Base-by-base conservation (phyloP, 306 rosid genomes). In the Dryas drummondii region DNA sequence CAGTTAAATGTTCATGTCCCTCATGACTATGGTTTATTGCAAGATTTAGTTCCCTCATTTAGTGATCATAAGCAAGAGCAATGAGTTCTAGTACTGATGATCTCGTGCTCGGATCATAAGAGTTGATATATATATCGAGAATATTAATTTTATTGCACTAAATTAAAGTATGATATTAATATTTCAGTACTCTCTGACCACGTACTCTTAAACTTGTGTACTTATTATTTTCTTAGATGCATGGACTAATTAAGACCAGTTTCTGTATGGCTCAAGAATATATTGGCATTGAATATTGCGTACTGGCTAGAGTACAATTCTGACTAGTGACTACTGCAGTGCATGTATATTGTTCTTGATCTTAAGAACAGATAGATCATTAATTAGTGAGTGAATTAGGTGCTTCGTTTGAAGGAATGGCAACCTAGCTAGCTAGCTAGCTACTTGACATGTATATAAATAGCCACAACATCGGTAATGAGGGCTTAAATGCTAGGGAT, bases 21-120 rank as follows among this genome's bases (percentile, higher is more conserved):
- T 45, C 53, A 51, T 75, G 87, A 69, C 80, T 80, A 83, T 83
- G 94, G 91, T 40, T 75, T 88, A 77, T 80, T 90, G 87, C 98
- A 92, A 70, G 92, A 93, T 79, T 62, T 93, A 48, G 78, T 86
- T 70, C 86, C 90, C 13, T 62, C 96, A 76, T 84, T 81, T 78
- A 32, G 37, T 32, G 65, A 68, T 68, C 77, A 79, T 65, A 88
- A 79, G 82, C 85, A 88, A 71, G 82, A 76, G 47, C 90, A 79
- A 64, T 85, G 84, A 82, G 13, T 68, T 80, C 53, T 49, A 22
- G 22, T 22, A 32, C 37, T 32, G 37, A 32, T 32, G 2, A 32
- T 32, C 37, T 32, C 2, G 3, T 32, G 37, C 37, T 32, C 37
- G 37, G 37, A 32, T 32, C 37, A 32, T 32, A 2, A 32, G 37